Percentiles rank a stretch among this genome's conserved stretches.
Evolutionary conservation across 352 stramenopile species (phyloP).

Genomic region (Elongisporangium prolatum): DNA sequence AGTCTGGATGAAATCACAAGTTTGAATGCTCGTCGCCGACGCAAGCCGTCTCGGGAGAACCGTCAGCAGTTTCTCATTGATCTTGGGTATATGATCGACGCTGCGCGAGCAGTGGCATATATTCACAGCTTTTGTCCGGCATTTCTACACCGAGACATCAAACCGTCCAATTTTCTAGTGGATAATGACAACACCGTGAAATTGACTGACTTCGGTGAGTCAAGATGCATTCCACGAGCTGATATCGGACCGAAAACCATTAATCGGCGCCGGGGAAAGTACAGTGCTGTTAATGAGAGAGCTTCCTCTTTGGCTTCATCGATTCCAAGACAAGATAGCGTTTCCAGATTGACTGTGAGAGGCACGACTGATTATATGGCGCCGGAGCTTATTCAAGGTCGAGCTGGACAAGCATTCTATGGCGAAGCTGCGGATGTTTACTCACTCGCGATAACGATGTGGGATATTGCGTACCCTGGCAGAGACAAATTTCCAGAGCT

Average conservation of each 20-base stretch:
- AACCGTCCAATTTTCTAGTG: slow-evolving; percentile 50
- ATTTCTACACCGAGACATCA: slow-evolving; percentile 57
- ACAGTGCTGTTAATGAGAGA: slow-evolving; percentile 2
- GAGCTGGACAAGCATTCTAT: slow-evolving; percentile 38
- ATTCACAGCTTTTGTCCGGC: slow-evolving; percentile 53
- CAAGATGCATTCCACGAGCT: slow-evolving; percentile 29
- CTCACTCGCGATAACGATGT: slow-evolving; percentile 65
- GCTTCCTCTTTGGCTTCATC: slow-evolving; percentile 4
- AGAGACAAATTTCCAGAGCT: slow-evolving; percentile 39
- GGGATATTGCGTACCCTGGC: slow-evolving; percentile 55
- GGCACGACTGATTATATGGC: slow-evolving; percentile 77
- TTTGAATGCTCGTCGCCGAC: slow-evolving; percentile 3
- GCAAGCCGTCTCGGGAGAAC: slow-evolving; percentile 11
- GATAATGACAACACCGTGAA: slow-evolving; percentile 37
- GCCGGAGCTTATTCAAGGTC: slow-evolving; percentile 63
- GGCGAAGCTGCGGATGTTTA: slow-evolving; percentile 68
- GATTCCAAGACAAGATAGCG: slow-evolving; percentile 29
- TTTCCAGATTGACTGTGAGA: slow-evolving; percentile 46
- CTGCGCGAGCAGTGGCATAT: slow-evolving; percentile 46
- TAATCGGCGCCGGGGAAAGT: slow-evolving; percentile 4
- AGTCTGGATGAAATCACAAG: slow-evolving; percentile 39
- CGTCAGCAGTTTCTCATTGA: slow-evolving; percentile 51
- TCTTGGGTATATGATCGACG: slow-evolving; percentile 58
- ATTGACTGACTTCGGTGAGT: slow-evolving; percentile 50
- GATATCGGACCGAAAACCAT: slow-evolving; percentile 19